Evolutionary conservation across 495 filamentous ascomycete genomes (phyloP).

Genomic region (Beverwykella pulmonaria): DNA sequence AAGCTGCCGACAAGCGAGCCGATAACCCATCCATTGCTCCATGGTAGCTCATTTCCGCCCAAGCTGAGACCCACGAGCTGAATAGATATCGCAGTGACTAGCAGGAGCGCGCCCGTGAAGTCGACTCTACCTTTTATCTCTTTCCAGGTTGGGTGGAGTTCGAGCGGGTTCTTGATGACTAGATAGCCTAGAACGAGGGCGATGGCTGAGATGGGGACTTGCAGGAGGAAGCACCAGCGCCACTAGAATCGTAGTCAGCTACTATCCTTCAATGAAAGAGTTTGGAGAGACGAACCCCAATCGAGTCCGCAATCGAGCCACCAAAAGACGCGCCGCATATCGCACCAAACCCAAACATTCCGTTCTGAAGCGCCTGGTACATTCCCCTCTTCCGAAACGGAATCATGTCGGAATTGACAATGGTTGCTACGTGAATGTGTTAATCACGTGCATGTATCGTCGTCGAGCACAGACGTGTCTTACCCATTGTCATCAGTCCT

Average conservation of each 20-base stretch:
- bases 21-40: slow-evolving; percentile 61
- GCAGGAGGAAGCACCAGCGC: slow-evolving; percentile 55
- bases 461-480: not conserved
- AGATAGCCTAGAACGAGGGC: slow-evolving; percentile 58
- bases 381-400: slow-evolving; percentile 64
- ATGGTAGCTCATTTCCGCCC: slow-evolving; percentile 64
- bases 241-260: slow-evolving; percentile 33
- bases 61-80: slow-evolving; percentile 64
- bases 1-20: slow-evolving; percentile 55
- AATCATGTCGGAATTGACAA: slow-evolving; percentile 68
- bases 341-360: slow-evolving; percentile 60
- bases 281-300: slow-evolving; percentile 36
- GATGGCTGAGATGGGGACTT: slow-evolving; percentile 56
- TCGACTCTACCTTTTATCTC: slow-evolving; percentile 61
- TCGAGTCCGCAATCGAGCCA: slow-evolving; percentile 53
- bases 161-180: slow-evolving; percentile 49
- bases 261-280: no score
- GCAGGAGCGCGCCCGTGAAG: slow-evolving; percentile 55
- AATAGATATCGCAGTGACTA: slow-evolving; percentile 60
- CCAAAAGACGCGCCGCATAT: slow-evolving; percentile 55
- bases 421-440: slow-evolving; percentile 52
- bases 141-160: slow-evolving; percentile 21
- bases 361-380: slow-evolving; percentile 68
- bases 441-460: slow-evolving; percentile 42
- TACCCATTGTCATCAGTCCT: slow-evolving; percentile 62